phyloP scores from a whole-genome alignment of 805 yeast genomes.

The Candida alai region DNA sequence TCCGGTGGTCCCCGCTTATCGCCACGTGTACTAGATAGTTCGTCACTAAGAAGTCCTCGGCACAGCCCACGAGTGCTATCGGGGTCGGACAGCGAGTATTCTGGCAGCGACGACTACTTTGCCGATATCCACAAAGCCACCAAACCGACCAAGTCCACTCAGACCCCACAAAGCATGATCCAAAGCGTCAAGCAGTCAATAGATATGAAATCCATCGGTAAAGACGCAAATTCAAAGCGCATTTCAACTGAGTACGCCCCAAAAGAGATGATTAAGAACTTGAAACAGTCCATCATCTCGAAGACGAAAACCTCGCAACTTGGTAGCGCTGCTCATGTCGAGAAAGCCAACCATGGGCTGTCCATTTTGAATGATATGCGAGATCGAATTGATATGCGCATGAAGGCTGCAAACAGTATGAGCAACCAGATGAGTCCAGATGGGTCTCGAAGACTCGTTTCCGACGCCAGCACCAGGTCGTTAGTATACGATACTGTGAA shows the following conservation, averaged over 20 bases:
- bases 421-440: no score
- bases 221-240: constrained; percentile 10
- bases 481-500: constrained; percentile 6
- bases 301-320: constrained; percentile 15
- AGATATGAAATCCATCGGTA: constrained; percentile 15
- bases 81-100: neutral
- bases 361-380: constrained; percentile 28
- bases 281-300: constrained; percentile 27
- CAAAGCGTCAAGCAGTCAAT: constrained; percentile 22
- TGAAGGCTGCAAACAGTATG: neutral
- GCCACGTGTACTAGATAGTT: no score
- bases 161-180: constrained; percentile 22
- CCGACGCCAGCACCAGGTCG: neutral
- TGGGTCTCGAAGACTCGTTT: neutral
- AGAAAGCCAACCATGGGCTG: constrained; percentile 17
- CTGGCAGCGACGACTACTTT: constrained; percentile 11
- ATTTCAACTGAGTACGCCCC: constrained; percentile 21
- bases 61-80: constrained; percentile 1
- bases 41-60: constrained; percentile 1
- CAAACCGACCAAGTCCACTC: constrained; percentile 2
- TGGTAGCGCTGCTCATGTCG: constrained; percentile 12
- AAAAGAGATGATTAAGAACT: constrained; percentile 28
- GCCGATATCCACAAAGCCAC: constrained; percentile 5
- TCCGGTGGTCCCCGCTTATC: no score
- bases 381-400: constrained; percentile 29